Conservation (phyloP, 108 stramenopile species). For the Cylindrotheca closterium region DNA sequence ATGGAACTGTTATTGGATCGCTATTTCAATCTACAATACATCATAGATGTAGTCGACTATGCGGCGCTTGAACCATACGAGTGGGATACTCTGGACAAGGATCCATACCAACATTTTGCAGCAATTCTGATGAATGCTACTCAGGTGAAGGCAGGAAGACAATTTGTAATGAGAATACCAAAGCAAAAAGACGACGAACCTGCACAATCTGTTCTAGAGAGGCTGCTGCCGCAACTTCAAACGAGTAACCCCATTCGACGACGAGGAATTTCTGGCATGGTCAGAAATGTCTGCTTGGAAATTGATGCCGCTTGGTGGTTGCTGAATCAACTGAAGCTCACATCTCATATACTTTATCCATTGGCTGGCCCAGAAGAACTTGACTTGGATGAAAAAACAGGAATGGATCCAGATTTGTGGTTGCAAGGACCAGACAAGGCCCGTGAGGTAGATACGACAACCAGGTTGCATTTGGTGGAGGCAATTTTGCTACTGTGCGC, state of each 20-base stretch:
- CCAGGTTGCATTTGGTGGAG: slow-evolving; percentile 68
- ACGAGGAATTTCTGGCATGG: slow-evolving; percentile 75
- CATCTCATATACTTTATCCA: slow-evolving; percentile 60
- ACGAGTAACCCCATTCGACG: slow-evolving; percentile 69
- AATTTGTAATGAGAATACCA: slow-evolving; percentile 64
- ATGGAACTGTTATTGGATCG: slow-evolving; percentile 66
- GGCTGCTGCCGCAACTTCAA: slow-evolving; percentile 53
- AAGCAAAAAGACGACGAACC: not conserved
- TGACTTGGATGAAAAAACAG: slow-evolving; percentile 79
- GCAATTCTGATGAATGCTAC: slow-evolving; percentile 86
- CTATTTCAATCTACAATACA: slow-evolving; percentile 32
- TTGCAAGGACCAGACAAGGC: slow-evolving; percentile 75
- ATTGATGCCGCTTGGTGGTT: slow-evolving; percentile 85
- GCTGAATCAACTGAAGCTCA: slow-evolving; percentile 60
- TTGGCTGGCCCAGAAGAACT: slow-evolving; percentile 88
- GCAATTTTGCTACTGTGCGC: slow-evolving; percentile 70
- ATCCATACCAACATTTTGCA: slow-evolving; percentile 90
- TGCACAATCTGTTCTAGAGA: slow-evolving; percentile 46
- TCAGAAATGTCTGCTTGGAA: slow-evolving; percentile 86
- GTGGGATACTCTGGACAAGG: slow-evolving; percentile 42
- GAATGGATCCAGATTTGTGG: slow-evolving; percentile 88
- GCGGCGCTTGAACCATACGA: slow-evolving; percentile 7
- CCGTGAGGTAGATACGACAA: slow-evolving; percentile 65
- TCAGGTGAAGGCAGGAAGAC: slow-evolving; percentile 72
- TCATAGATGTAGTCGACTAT: slow-evolving; percentile 1